Conservation (phyloP, 139 green algal genomes). For the Diplosphaera chodatii region DNA sequence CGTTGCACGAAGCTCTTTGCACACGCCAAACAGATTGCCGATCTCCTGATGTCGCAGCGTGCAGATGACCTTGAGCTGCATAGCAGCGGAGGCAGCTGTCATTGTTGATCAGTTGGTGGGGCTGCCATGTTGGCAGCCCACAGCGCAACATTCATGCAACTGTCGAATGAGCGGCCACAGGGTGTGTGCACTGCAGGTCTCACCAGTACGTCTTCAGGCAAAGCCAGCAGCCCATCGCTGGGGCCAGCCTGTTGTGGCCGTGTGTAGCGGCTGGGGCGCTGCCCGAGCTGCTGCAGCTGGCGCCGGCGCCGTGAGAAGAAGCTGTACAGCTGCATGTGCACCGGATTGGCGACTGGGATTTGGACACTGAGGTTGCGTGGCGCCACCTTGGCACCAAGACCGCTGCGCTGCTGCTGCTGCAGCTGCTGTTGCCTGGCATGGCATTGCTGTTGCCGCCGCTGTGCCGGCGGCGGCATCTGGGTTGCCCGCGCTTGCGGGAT, state of each 20-base stretch:
- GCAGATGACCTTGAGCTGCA: conserved; percentile 41
- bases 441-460: not conserved
- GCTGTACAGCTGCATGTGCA: not conserved
- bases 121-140: too few relatives aligned
- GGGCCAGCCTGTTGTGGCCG: not conserved
- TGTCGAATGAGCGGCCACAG: too few relatives aligned
- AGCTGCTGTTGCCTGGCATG: not conserved
- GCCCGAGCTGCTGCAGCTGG: not conserved
- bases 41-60: conserved; percentile 38
- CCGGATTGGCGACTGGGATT: not conserved
- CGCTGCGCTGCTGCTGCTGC: not conserved
- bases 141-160: too few relatives aligned
- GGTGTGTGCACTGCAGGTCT: too few relatives aligned
- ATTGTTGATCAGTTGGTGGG: too few relatives aligned
- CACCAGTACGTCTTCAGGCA: not conserved
- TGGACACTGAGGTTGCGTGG: not conserved
- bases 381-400: not conserved
- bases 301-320: not conserved
- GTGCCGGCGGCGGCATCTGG: not conserved
- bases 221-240: not conserved
- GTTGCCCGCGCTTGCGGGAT: too few relatives aligned
- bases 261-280: not conserved
- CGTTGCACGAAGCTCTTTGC: conserved; percentile 20
- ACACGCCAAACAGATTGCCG: conserved; percentile 32
- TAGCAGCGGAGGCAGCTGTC: too few relatives aligned